Evolutionary conservation across 148 eudicot genomes (phyloP).

Genomic region (Cornus controversa): DNA sequence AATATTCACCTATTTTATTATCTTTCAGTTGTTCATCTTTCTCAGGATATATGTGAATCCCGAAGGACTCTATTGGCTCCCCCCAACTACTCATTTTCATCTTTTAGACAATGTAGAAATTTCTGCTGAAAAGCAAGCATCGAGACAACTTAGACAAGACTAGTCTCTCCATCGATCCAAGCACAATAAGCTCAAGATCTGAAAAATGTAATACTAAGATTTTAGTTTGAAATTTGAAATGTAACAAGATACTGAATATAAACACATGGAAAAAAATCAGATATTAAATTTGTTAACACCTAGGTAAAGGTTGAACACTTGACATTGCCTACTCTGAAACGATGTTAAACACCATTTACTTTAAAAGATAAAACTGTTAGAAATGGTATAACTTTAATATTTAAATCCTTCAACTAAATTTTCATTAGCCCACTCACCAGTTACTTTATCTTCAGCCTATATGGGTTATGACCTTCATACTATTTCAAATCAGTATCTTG

Average conservation of each 20-base stretch:
- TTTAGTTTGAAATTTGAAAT: neutral
- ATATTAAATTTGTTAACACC: too few relatives aligned
- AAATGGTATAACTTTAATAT: too few relatives aligned
- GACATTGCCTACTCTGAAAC: too few relatives aligned
- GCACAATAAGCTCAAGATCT: neutral
- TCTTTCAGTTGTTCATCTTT: constrained; percentile 59
- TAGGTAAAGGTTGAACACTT: too few relatives aligned
- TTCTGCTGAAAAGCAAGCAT: neutral
- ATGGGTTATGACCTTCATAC: too few relatives aligned
- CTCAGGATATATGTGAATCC: constrained; percentile 51
- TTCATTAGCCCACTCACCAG: too few relatives aligned
- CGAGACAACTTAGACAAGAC: neutral
- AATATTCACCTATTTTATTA: constrained; percentile 55
- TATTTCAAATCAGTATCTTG: too few relatives aligned
- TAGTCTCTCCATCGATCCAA: neutral
- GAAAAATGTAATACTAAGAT: neutral
- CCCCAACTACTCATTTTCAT: constrained; percentile 54
- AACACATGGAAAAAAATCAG: neutral
- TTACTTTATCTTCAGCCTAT: too few relatives aligned
- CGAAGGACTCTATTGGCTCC: constrained; percentile 45
- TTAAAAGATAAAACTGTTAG: too few relatives aligned
- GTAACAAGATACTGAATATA: neutral
- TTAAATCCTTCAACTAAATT: too few relatives aligned
- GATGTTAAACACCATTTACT: too few relatives aligned
- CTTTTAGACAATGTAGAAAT: neutral